A percentile compares a stretch with the other conserved stretches of the same genome.
Conservation (phyloP, 1,284 basidiomycete genomes). For the Marasmius sp. region DNA sequence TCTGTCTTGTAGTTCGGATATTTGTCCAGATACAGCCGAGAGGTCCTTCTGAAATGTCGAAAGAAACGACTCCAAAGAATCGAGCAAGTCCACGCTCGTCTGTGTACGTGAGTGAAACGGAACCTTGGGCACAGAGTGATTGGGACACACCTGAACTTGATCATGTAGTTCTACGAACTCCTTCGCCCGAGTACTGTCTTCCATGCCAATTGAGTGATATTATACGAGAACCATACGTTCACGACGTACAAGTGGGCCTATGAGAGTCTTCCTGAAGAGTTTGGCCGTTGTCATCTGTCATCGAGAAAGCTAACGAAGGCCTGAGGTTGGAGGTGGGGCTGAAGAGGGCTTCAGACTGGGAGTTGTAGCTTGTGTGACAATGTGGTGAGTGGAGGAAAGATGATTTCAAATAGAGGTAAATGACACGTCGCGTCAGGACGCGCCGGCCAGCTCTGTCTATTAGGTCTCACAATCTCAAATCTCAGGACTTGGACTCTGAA, state of each 20-base stretch:
- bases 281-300: neutral
- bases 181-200: conserved; percentile 43
- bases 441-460: no score
- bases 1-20: conserved; percentile 88
- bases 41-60: conserved; percentile 95
- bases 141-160: conserved; percentile 59
- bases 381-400: no score
- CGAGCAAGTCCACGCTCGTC: conserved; percentile 77
- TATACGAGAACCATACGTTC: neutral
- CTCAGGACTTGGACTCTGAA: no score
- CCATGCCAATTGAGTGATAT: neutral
- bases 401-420: no score
- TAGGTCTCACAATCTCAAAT: no score
- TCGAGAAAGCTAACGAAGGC: no score
- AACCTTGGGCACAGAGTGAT: neutral
- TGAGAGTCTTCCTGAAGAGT: neutral
- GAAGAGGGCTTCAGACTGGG: no score
- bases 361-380: no score
- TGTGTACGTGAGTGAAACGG: conserved; percentile 26
- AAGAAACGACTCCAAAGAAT: conserved; percentile 86
- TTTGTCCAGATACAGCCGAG: conserved; percentile 91
- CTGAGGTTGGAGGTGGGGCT: no score
- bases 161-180: conserved; percentile 84
- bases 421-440: no score
- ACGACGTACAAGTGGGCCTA: conserved; percentile 5